Conservation (phyloP, 106 monocot species). For the Dendrobium huoshanense region DNA sequence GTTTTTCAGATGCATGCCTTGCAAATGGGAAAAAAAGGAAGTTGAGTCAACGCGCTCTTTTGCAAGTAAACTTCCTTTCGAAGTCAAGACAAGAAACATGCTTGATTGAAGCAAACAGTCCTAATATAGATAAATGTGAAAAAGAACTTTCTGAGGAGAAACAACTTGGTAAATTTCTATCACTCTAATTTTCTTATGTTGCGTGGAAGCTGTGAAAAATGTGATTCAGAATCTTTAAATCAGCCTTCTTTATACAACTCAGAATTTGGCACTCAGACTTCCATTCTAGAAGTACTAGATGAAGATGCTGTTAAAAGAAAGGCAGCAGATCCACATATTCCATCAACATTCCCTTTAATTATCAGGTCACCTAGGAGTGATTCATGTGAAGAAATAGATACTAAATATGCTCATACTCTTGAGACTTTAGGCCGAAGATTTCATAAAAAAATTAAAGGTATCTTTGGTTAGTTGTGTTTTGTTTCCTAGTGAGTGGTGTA, state of each 20-base stretch:
- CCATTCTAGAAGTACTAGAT: too few relatives aligned
- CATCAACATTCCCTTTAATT: background rate
- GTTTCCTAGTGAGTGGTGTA: too few relatives aligned
- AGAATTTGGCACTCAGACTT: too few relatives aligned
- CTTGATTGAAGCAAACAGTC: constrained; percentile 8
- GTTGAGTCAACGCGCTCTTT: constrained; percentile 64
- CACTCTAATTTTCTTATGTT: too few relatives aligned
- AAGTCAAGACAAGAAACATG: constrained; percentile 9
- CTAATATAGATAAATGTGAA: background rate
- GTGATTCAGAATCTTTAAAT: too few relatives aligned
- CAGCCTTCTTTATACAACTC: too few relatives aligned
- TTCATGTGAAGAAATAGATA: constrained; percentile 9
- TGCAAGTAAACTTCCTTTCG: constrained; percentile 47
- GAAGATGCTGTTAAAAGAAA: too few relatives aligned
- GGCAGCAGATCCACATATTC: too few relatives aligned
- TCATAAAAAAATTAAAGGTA: constrained; percentile 20
- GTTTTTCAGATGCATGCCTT: constrained; percentile 70
- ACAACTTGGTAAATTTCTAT: too few relatives aligned
- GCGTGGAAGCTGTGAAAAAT: too few relatives aligned
- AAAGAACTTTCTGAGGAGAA: constrained; percentile 5
- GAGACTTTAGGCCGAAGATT: constrained; percentile 75
- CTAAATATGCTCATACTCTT: constrained; percentile 16
- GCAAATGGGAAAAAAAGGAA: constrained; percentile 64
- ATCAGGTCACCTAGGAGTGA: constrained; percentile 10
- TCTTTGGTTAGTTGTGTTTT: too few relatives aligned